Percentiles rank a stretch among this genome's conserved stretches.
These are phyloP conservation scores for Metarhizium robertsii DNA, from an alignment of 2,329 filamentous ascomycete species.

Conservation along the genomic window DNA sequence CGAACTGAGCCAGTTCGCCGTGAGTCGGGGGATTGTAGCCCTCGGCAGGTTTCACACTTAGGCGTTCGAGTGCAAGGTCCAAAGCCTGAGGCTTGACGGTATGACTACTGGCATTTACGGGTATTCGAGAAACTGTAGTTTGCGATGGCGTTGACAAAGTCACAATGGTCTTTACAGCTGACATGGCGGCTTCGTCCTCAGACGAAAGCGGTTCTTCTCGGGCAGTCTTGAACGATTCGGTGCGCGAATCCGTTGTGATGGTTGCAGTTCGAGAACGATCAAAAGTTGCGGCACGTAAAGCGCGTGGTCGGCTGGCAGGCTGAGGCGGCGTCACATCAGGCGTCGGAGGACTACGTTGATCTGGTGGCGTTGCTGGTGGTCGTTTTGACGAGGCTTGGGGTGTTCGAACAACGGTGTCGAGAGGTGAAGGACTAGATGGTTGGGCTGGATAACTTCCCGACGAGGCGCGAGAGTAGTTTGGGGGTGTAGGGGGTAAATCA, in stretches of 20 bases:
- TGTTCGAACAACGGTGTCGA: conserved; percentile 28
- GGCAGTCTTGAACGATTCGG: conserved; percentile 65
- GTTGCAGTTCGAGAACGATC: conserved; percentile 47
- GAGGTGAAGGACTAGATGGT: conserved; percentile 31
- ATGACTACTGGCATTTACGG: conserved; percentile 13
- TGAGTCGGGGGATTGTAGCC: conserved; percentile 32
- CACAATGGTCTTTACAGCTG: conserved; percentile 30
- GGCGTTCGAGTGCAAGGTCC: conserved; percentile 32
- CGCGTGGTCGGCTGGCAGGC: conserved; percentile 30
- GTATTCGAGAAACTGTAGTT: conserved; percentile 31
- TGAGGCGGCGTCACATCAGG: conserved; percentile 68
- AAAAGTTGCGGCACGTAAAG: conserved; percentile 34
- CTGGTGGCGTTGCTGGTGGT: conserved; percentile 50
- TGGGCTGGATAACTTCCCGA: conserved; percentile 39
- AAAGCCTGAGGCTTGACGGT: conserved; percentile 22
- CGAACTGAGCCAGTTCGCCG: conserved; percentile 44
- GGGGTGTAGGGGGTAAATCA: conserved; percentile 53
- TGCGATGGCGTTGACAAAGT: conserved; percentile 34
- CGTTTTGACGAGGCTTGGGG: conserved; percentile 27
- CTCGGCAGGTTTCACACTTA: conserved; percentile 31
- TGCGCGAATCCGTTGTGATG: conserved; percentile 50
- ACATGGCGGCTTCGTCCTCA: conserved; percentile 43
- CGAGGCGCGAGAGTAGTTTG: conserved; percentile 48
- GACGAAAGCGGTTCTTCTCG: conserved; percentile 55
- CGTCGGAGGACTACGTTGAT: conserved; percentile 60